Evolutionary conservation across 805 yeast genomes (phyloP).

Genomic region (Myxozyma neotropica): DNA sequence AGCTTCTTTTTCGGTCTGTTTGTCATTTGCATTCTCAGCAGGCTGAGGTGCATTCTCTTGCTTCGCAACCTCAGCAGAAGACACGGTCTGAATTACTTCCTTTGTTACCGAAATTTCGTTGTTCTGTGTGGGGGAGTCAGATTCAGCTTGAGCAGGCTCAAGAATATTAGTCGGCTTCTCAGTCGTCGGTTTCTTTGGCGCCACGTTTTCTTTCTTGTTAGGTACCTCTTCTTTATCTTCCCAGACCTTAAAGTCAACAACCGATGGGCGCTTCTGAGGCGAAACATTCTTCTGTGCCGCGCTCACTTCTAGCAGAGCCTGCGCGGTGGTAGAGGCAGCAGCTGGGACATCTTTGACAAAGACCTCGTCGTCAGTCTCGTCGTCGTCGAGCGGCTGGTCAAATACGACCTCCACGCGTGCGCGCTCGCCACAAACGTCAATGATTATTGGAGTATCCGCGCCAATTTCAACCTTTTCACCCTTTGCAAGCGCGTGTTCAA

Average conservation of each 20-base stretch:
- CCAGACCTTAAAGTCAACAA: conserved; percentile 19
- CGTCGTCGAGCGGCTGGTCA: conserved; percentile 42
- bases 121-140: background rate
- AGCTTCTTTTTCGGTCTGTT: no score
- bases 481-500: conserved; percentile 56
- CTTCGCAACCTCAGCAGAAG: background rate
- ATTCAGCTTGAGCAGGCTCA: background rate
- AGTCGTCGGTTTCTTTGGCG: background rate
- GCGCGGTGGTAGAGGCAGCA: no score
- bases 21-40: no score
- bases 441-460: conserved; percentile 57
- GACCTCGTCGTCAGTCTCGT: conserved; percentile 47
- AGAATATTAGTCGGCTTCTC: background rate
- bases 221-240: conserved; percentile 16
- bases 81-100: background rate
- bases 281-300: no score
- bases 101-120: no score
- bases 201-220: conserved; percentile 9
- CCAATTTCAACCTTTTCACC: conserved; percentile 71
- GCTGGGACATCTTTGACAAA: conserved; percentile 6
- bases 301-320: background rate
- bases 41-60: no score
- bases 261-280: background rate
- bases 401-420: conserved; percentile 52
- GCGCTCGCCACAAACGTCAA: conserved; percentile 73